A percentile compares a stretch with the other conserved stretches of the same genome.
Conservation (phyloP, 805 yeast species). For the Debaryomyces tyrocola region DNA sequence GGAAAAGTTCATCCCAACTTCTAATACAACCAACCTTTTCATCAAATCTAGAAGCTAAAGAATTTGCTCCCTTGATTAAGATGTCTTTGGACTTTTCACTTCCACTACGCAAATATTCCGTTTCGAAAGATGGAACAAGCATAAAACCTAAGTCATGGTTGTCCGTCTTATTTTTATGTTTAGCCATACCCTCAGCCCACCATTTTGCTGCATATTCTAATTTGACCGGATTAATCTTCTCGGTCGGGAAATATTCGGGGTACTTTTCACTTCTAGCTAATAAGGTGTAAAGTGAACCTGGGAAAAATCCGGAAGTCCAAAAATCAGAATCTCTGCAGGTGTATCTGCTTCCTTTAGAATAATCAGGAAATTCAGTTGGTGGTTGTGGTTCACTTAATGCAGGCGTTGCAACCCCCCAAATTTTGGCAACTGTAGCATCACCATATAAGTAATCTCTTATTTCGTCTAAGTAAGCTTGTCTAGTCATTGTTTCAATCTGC, state of each 20-base stretch:
- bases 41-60: conserved; percentile 22
- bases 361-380: conserved; percentile 11
- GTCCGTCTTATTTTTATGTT: conserved; percentile 1
- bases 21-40: conserved; percentile 19
- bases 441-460: conserved; percentile 6
- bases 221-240: conserved; percentile 5
- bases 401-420: conserved; percentile 13
- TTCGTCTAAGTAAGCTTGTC: neutral
- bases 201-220: conserved; percentile 14
- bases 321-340: conserved; percentile 7
- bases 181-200: conserved; percentile 12
- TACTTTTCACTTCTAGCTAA: conserved; percentile 9
- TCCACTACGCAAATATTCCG: conserved; percentile 19
- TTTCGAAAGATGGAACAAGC: conserved; percentile 20
- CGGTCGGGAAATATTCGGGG: conserved; percentile 8
- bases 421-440: conserved; percentile 11
- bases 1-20: conserved; percentile 20
- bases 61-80: conserved; percentile 22
- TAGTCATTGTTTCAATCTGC: no score
- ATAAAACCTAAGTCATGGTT: conserved; percentile 29
- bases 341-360: conserved; percentile 8
- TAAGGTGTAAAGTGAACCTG: conserved; percentile 10
- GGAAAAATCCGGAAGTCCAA: conserved; percentile 16
- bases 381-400: conserved; percentile 5
- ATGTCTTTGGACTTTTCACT: conserved; percentile 13